Base-by-base conservation (phyloP, 345 rosid genomes). In the Capsella bursapastoris region DNA sequence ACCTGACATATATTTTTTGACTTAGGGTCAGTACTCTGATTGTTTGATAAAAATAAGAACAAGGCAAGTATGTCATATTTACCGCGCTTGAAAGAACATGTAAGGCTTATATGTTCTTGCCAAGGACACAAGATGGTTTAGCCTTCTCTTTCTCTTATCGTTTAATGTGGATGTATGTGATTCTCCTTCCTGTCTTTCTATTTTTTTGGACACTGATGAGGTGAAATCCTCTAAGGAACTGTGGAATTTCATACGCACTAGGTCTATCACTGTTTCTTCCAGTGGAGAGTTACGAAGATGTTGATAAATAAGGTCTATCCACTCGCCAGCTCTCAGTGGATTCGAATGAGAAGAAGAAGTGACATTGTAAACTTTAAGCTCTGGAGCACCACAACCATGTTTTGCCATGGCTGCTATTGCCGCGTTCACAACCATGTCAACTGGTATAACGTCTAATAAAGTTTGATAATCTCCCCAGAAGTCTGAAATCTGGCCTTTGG, bases 401-500 rank as follows among this genome's bases (percentile, higher is more conserved):
- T 78, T 78, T 59, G 77, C 77, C 72, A 78, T 78, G 37, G 59
- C 73, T 22, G 73, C 69, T 68, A 78, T 48, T 59, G 73, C 11
- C 8, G 73, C 73, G 50, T 78, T 78, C 7, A 2, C 81, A 29
- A 72, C 55, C 81, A 66, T 72, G 55, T 78, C 78, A 27, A 76
- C 79, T 69, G 75, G 79, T 68, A 55, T 73, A 29, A 82, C 6
- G 44, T 85, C 84, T 0, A 73, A 0, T 3, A 72, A 40, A 4
- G 63, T 40, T 31, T 73, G 7, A 11, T 64, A 76, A 58, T 85
- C 60, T 18, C 28, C 84, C 11, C 45, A 35, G 3, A 81, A 63
- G 7, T 31, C 77, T 2, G 83, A 64, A 58, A 83, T 78, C 49
- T 72, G 78, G 18, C 81, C 77, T 63, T 83, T 82, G 2, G 66